These are phyloP conservation scores for Sarocladium kiliense DNA, from an alignment of 2,329 filamentous ascomycete species.

Conservation along the genomic window DNA sequence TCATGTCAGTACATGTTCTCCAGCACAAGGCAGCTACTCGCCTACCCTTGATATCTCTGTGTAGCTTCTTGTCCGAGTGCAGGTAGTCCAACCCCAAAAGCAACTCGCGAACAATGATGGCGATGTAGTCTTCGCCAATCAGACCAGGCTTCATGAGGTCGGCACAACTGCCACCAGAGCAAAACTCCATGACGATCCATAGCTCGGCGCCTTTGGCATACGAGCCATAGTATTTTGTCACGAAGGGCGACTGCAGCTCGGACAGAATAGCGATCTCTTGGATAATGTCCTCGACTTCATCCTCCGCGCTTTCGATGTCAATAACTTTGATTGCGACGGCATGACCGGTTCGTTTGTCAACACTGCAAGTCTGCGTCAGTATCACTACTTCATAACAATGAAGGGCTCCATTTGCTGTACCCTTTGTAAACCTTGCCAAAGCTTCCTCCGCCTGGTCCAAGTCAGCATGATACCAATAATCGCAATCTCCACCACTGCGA, in stretches of 20 bases:
- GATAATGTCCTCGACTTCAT: constrained; percentile 99
- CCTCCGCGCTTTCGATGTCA: constrained; percentile 97
- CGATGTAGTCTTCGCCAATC: constrained; percentile 93
- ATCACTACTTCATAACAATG: not conserved
- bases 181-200: constrained; percentile 99
- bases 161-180: constrained; percentile 91
- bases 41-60: constrained; percentile 90
- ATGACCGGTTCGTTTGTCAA: constrained; percentile 89
- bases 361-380: constrained; percentile 43
- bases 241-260: constrained; percentile 90
- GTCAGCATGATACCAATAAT: constrained; percentile 16
- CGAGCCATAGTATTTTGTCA: constrained; percentile 96
- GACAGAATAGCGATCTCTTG: constrained; percentile 97
- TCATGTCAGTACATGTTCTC: not conserved
- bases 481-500: constrained; percentile 8
- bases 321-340: constrained; percentile 98
- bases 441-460: constrained; percentile 73
- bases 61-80: constrained; percentile 91
- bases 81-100: constrained; percentile 88
- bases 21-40: not conserved
- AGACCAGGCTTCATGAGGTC: constrained; percentile 91
- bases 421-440: constrained; percentile 99
- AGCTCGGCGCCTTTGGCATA: constrained; percentile 93
- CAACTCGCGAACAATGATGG: constrained; percentile 87
- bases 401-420: constrained; percentile 38